Conservation (phyloP, 352 stramenopile genomes). For the Labyrinthula sp. region DNA sequence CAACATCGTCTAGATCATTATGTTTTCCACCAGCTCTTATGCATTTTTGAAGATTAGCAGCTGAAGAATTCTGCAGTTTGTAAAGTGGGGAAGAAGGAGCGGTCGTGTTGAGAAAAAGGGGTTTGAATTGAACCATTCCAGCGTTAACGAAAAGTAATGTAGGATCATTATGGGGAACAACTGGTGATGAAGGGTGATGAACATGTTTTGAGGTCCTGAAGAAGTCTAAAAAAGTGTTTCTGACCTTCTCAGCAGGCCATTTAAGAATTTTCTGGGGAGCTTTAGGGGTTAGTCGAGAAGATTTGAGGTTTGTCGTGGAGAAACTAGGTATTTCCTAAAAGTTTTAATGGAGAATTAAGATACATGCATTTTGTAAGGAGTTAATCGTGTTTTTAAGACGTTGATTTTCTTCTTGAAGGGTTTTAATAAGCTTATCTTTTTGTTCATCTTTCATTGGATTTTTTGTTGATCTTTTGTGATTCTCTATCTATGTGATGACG, state of each 20-base stretch:
- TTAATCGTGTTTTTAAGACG: too few species aligned
- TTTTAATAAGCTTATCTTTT: too few species aligned
- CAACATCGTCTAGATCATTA: constrained; percentile 98
- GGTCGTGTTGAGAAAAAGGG: constrained; percentile 92
- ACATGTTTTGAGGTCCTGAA: constrained; percentile 77
- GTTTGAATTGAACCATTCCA: constrained; percentile 99
- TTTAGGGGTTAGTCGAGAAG: too few species aligned
- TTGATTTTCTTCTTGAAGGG: too few species aligned
- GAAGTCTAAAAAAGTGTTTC: constrained; percentile 89
- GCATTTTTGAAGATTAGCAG: constrained; percentile 94
- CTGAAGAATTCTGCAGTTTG: constrained; percentile 63
- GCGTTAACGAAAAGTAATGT: constrained; percentile 97
- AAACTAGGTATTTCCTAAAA: constrained; percentile 3
- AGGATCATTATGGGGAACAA: constrained; percentile 86
- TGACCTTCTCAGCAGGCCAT: constrained; percentile 82
- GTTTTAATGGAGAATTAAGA: too few species aligned
- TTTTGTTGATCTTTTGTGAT: too few species aligned
- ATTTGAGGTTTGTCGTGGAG: constrained; percentile 1
- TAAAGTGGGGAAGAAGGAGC: constrained; percentile 70
- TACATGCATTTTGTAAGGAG: too few species aligned
- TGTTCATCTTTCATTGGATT: too few species aligned
- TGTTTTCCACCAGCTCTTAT: constrained; percentile 97
- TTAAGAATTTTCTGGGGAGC: constrained; percentile 30
- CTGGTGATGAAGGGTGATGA: constrained; percentile 80
- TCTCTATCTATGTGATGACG: too few species aligned